These are phyloP conservation scores for Pleurotus tuber-regium DNA, from an alignment of 768 basidiomycete species.

Conservation along the genomic window DNA sequence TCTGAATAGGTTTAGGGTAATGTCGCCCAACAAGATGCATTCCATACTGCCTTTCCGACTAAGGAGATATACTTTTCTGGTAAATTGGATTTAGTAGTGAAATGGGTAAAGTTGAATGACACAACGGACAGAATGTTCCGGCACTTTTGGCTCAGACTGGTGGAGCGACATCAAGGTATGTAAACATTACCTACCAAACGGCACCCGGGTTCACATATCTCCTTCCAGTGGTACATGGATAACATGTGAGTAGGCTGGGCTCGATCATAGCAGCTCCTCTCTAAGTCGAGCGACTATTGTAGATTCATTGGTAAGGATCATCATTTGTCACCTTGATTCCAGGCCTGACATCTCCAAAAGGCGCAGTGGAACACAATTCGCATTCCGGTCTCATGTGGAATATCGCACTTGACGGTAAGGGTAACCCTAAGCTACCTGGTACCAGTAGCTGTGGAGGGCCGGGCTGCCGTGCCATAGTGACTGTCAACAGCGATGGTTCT, in stretches of 20 bases:
- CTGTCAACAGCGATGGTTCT: conserved; percentile 60
- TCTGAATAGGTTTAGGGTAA: conserved; percentile 30
- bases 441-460: conserved; percentile 57
- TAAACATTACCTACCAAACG: no score
- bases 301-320: conserved; percentile 22
- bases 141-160: conserved; percentile 68
- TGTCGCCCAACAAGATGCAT: conserved; percentile 51
- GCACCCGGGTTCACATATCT: no score
- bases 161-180: conserved; percentile 76
- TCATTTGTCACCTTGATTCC: conserved; percentile 13
- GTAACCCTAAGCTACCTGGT: conserved; percentile 64
- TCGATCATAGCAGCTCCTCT: neutral
- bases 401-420: conserved; percentile 60
- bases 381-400: conserved; percentile 71
- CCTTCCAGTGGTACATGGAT: conserved; percentile 62
- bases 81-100: no score
- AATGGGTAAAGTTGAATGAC: no score
- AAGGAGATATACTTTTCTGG: conserved; percentile 54
- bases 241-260: conserved; percentile 45
- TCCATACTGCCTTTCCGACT: conserved; percentile 51
- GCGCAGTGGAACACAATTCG: conserved; percentile 38
- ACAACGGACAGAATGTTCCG: conserved; percentile 64
- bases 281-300: neutral
- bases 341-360: conserved; percentile 10
- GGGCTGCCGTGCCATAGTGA: conserved; percentile 66